Evolutionary conservation across 768 basidiomycete species (phyloP), one percentile per base, ranked within the genome.

Genomic region (Kwoniella sp.): DNA sequence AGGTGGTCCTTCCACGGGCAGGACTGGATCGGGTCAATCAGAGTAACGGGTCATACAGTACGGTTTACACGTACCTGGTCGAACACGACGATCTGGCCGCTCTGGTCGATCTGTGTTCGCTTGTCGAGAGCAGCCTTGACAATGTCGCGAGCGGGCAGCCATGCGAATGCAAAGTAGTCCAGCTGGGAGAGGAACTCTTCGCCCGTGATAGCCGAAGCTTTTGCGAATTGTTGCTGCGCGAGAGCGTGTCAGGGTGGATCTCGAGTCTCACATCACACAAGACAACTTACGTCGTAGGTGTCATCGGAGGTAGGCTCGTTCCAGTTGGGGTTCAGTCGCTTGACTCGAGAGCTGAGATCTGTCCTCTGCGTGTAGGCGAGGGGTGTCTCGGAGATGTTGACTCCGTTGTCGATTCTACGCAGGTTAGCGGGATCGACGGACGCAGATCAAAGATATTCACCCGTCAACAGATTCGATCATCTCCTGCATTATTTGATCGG

Each of bases 141-240:
- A 20, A 95, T 76, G 60, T 86, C 84, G 46, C 91, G 79, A 7
- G 90, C 93, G 28, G 93, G 91, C 39, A 98, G 76, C 93, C 93
- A 99, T 19, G 89, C 85, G 31, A 87, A 82, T 39, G 82, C 80
- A 64, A 89, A 89, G 76, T 88, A 92, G 62, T 84, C 81, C 28
- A 99, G 76, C 52, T 84, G 81, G 14, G 78, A 80, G 14, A 87
- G 67, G 69, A 99, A 95, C 74, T 98, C 95, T 54, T 80, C 77
- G 5, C 95, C 93, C 0, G 90, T 82, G 32, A 98, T 76, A 29
- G 75, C 73, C 3, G 90, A 95, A 2, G 95, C 93, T 59, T 82
- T 80, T 46, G 76, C 74, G 75, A 99, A 99, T 60, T 76, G 82
- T 4, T 77, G 75, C 88, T 92, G 62, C 15, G 23, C 11, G 19